Conservation (phyloP, 108 stramenopile genomes). For the Nitzschia sp. region DNA sequence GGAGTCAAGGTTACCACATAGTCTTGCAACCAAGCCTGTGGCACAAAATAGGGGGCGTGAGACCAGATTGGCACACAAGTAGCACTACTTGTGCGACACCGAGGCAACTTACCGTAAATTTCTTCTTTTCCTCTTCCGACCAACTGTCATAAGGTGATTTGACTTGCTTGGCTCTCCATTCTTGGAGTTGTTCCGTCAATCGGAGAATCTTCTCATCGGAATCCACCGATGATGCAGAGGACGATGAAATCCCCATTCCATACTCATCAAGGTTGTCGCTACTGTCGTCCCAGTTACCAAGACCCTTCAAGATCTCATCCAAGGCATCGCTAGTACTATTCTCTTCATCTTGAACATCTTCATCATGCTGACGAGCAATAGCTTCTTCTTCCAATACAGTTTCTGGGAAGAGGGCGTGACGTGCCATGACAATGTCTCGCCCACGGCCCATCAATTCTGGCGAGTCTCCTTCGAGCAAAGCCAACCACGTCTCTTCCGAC, state of each 20-base stretch:
- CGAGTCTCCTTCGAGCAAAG: constrained; percentile 71
- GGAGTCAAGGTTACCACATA: constrained; percentile 58
- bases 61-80: no score
- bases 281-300: constrained; percentile 27
- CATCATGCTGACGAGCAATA: constrained; percentile 23
- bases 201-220: constrained; percentile 19
- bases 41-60: not conserved
- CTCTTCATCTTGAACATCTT: constrained; percentile 23
- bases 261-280: constrained; percentile 33
- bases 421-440: constrained; percentile 58
- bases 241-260: not conserved
- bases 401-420: constrained; percentile 83
- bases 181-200: constrained; percentile 69
- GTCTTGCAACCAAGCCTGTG: constrained; percentile 62
- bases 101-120: constrained; percentile 64
- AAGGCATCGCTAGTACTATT: constrained; percentile 9
- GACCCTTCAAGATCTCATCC: constrained; percentile 22
- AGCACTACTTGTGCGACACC: not conserved
- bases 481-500: constrained; percentile 73
- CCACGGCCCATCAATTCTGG: constrained; percentile 48
- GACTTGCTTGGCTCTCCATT: constrained; percentile 62
- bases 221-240: not conserved
- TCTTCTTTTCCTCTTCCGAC: constrained; percentile 52
- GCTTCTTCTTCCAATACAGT: constrained; percentile 48
- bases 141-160: constrained; percentile 63